Evolutionary conservation across 2,329 filamentous ascomycete genomes (phyloP).

Genomic region (Beauveria sp.): DNA sequence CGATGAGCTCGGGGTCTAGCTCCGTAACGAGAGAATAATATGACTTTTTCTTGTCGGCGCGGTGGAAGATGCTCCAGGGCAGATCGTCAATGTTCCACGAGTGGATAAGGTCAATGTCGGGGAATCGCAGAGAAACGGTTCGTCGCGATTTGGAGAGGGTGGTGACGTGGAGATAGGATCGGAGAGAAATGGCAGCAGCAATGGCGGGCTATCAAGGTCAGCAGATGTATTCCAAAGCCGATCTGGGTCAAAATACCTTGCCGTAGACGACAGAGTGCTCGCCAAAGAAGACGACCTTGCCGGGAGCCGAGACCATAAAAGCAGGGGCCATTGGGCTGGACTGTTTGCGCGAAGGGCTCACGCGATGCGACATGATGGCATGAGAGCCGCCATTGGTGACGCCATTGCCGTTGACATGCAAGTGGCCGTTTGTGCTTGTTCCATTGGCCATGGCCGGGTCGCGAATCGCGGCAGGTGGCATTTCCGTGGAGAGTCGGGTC

Average conservation of each 20-base stretch:
- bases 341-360: conserved; percentile 44
- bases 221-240: background rate
- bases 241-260: conserved; percentile 51
- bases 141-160: conserved; percentile 87
- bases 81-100: conserved; percentile 91
- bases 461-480: conserved; percentile 4
- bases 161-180: conserved; percentile 94
- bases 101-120: conserved; percentile 82
- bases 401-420: conserved; percentile 28
- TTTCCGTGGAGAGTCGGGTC: background rate
- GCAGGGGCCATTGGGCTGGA: conserved; percentile 69
- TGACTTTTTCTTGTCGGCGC: conserved; percentile 80
- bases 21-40: conserved; percentile 86
- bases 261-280: conserved; percentile 98
- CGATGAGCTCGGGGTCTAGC: conserved; percentile 75
- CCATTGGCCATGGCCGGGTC: conserved; percentile 7
- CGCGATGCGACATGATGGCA: conserved; percentile 26
- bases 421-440: conserved; percentile 17
- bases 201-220: conserved; percentile 62
- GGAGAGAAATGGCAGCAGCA: conserved; percentile 87
- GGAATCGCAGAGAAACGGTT: conserved; percentile 80
- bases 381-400: conserved; percentile 28
- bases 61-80: conserved; percentile 77
- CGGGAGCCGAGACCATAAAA: conserved; percentile 97
- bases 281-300: conserved; percentile 96